Percentiles rank a stretch among this genome's conserved stretches.
Conservation (phyloP, 2,329 filamentous ascomycete genomes). For the Aspergillus sergii region DNA sequence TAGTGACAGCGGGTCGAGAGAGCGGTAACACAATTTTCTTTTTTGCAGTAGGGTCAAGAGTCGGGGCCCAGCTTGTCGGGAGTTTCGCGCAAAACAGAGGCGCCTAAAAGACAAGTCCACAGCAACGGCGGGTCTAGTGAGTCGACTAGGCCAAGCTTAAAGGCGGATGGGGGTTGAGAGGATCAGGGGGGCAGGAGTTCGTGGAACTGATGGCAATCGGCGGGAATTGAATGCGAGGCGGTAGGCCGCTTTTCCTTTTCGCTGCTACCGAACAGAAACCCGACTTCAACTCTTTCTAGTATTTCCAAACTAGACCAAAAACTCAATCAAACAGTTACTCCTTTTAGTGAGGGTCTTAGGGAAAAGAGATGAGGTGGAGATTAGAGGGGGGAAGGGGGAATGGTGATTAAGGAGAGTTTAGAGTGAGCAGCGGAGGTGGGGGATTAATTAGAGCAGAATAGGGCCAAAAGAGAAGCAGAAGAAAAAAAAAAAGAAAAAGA, state of each 20-base stretch:
- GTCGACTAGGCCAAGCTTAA: constrained; percentile 30
- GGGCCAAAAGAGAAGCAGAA: not conserved
- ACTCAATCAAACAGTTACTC: not conserved
- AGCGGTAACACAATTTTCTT: constrained; percentile 30
- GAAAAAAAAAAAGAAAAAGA: not conserved
- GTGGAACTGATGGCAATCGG: constrained; percentile 21
- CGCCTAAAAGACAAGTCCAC: constrained; percentile 28
- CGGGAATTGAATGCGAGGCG: constrained; percentile 15
- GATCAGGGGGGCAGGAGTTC: constrained; percentile 22
- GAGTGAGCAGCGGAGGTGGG: constrained; percentile 1
- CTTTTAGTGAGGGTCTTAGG: not conserved
- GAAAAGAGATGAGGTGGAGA: constrained; percentile 1
- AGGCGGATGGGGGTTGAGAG: constrained; percentile 23
- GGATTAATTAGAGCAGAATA: not conserved
- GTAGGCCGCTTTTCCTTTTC: constrained; percentile 4
- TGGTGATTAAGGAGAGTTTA: constrained; percentile 10
- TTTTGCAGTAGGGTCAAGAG: constrained; percentile 29
- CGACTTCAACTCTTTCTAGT: not conserved
- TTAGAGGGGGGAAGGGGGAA: constrained; percentile 8
- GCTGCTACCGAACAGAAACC: constrained; percentile 1
- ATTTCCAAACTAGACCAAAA: not conserved
- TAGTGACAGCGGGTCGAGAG: constrained; percentile 24
- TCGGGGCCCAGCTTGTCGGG: constrained; percentile 31
- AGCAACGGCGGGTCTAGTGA: constrained; percentile 31
- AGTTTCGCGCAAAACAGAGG: constrained; percentile 27